phyloP scores from a whole-genome alignment of 139 green algal genomes.

The Gonium pectorale region DNA sequence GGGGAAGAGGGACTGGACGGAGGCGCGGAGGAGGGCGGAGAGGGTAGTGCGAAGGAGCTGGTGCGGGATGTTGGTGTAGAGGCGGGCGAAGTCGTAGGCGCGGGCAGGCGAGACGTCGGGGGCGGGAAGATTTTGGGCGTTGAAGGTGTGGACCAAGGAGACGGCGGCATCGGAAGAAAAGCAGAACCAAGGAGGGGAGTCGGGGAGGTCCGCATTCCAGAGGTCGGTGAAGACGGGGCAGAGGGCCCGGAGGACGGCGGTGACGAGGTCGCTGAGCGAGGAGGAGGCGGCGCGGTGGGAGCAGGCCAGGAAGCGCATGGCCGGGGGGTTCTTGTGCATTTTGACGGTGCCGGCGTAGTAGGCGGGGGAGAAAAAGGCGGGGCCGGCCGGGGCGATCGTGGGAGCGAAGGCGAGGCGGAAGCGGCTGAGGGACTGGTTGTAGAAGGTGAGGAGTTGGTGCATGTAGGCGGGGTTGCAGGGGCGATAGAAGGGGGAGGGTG shows the following conservation, averaged over 20 bases:
- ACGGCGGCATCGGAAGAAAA: not conserved
- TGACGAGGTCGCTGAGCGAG: not conserved
- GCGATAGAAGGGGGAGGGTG: not conserved
- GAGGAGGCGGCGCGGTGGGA: not conserved
- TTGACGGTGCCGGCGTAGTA: constrained; percentile 10
- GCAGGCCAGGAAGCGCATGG: constrained; percentile 1
- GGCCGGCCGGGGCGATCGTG: no score
- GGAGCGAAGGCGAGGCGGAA: not conserved
- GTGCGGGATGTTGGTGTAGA: not conserved
- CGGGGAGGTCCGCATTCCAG: not conserved
- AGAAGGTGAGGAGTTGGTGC: not conserved
- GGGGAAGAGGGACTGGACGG: no score
- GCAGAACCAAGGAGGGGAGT: not conserved
- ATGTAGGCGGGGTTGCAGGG: not conserved
- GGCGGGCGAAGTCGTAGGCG: not conserved
- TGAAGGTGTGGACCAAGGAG: not conserved
- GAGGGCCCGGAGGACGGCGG: not conserved
- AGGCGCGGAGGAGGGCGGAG: not conserved
- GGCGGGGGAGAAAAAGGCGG: not conserved
- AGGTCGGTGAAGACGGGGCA: not conserved
- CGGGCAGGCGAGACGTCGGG: not conserved
- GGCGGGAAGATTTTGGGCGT: not conserved
- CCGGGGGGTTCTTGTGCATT: not conserved
- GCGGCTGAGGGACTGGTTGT: not conserved
- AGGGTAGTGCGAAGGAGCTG: not conserved